These are phyloP conservation scores for Monosporozyma aerobia DNA, from an alignment of 805 yeast species.

Conservation along the genomic window DNA sequence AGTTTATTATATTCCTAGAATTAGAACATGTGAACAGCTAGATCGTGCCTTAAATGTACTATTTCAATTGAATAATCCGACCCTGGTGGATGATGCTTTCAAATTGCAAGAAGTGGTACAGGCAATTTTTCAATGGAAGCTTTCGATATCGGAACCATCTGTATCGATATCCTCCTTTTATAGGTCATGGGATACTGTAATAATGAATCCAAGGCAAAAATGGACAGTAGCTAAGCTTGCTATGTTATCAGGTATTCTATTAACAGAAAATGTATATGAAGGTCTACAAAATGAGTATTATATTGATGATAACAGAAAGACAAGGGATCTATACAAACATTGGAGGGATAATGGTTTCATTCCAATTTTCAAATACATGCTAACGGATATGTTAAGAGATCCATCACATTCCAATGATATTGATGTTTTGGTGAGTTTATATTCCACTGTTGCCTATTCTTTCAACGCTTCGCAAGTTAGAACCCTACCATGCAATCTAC, in stretches of 20 bases:
- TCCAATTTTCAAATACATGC: constrained; percentile 15
- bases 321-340: constrained; percentile 7
- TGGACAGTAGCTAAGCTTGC: constrained; percentile 20
- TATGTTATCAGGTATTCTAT: constrained; percentile 19
- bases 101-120: constrained; percentile 13
- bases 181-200: constrained; percentile 15
- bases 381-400: constrained; percentile 1
- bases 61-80: constrained; percentile 10
- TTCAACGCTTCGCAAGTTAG: background rate
- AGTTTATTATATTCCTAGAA: constrained; percentile 23
- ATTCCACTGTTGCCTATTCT: constrained; percentile 10
- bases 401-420: background rate
- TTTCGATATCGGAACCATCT: constrained; percentile 26
- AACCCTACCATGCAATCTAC: constrained; percentile 11
- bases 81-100: constrained; percentile 4
- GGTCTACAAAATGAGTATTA: constrained; percentile 13
- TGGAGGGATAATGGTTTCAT: constrained; percentile 17
- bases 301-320: constrained; percentile 19
- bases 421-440: constrained; percentile 6
- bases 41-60: constrained; percentile 8
- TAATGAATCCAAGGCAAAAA: constrained; percentile 7
- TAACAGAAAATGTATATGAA: constrained; percentile 11
- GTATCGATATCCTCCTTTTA: constrained; percentile 17
- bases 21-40: constrained; percentile 8
- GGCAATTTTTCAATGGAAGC: constrained; percentile 22